Conservation (phyloP, 192 early-diverging fungal species). For the Dissophora globulifera region DNA sequence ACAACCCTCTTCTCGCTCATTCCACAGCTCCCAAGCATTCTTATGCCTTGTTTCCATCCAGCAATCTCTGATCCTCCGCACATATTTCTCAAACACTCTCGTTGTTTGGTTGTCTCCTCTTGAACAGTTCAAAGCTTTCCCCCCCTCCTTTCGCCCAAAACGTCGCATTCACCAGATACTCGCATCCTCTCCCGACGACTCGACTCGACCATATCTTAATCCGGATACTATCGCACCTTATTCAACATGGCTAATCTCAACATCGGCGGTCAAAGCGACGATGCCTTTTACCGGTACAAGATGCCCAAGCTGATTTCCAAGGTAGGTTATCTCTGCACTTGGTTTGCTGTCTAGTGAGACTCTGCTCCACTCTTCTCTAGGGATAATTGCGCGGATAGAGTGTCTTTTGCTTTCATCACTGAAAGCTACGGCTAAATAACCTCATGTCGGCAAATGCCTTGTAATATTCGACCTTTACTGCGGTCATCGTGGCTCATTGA, state of each 20-base stretch:
- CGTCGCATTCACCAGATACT: constrained; percentile 48
- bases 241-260: constrained; percentile 81
- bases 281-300: constrained; percentile 99
- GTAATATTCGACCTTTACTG: no score
- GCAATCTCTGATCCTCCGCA: constrained; percentile 45
- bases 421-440: no score
- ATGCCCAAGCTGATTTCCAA: constrained; percentile 92
- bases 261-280: constrained; percentile 89
- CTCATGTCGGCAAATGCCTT: no score
- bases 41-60: constrained; percentile 56
- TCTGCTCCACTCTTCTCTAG: no score
- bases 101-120: constrained; percentile 26
- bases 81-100: constrained; percentile 24
- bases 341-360: no score
- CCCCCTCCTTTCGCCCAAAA: constrained; percentile 44
- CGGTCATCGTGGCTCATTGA: neutral
- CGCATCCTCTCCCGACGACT: constrained; percentile 40
- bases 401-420: no score
- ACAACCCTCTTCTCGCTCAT: constrained; percentile 16
- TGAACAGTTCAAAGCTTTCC: constrained; percentile 10
- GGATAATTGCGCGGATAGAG: no score
- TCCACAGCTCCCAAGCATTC: constrained; percentile 42
- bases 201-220: constrained; percentile 51
- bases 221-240: neutral
- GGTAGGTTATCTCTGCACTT: constrained; percentile 50